Evolutionary conservation across 2,329 filamentous ascomycete species (phyloP).

Genomic region (Zelopaecilomyces penicillatus): DNA sequence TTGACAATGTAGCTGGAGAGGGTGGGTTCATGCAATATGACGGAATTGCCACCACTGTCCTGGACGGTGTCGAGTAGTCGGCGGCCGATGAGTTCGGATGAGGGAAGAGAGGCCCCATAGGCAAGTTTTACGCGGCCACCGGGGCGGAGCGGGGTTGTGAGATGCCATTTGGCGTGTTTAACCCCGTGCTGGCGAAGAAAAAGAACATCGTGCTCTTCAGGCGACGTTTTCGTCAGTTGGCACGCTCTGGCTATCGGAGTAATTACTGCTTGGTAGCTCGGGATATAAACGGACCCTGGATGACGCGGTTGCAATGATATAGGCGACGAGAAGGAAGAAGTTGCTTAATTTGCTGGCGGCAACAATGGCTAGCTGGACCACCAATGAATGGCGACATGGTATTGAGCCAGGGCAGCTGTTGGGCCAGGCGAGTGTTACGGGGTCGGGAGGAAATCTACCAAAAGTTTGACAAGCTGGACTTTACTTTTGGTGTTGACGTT

Average conservation of each 20-base stretch:
- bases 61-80: slow-evolving; percentile 48
- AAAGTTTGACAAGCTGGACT: too few species aligned
- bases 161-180: slow-evolving; percentile 28
- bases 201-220: slow-evolving; percentile 31
- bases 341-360: neutral
- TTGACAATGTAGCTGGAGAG: slow-evolving; percentile 66
- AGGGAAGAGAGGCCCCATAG: slow-evolving; percentile 39
- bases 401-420: too few species aligned
- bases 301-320: slow-evolving; percentile 19
- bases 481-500: too few species aligned
- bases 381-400: neutral
- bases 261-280: neutral
- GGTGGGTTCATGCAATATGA: slow-evolving; percentile 55
- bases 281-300: slow-evolving; percentile 16
- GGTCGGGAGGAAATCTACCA: too few species aligned
- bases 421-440: too few species aligned
- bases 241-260: neutral
- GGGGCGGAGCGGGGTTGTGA: slow-evolving; percentile 27
- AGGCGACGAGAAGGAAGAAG: slow-evolving; percentile 4
- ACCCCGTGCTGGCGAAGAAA: slow-evolving; percentile 30
- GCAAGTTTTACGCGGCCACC: slow-evolving; percentile 24
- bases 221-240: neutral
- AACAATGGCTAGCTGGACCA: slow-evolving; percentile 1
- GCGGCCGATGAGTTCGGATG: slow-evolving; percentile 56
- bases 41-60: slow-evolving; percentile 40